phyloP scores from a whole-genome alignment of 2,329 filamentous ascomycete species.

The Nemania sp. region DNA sequence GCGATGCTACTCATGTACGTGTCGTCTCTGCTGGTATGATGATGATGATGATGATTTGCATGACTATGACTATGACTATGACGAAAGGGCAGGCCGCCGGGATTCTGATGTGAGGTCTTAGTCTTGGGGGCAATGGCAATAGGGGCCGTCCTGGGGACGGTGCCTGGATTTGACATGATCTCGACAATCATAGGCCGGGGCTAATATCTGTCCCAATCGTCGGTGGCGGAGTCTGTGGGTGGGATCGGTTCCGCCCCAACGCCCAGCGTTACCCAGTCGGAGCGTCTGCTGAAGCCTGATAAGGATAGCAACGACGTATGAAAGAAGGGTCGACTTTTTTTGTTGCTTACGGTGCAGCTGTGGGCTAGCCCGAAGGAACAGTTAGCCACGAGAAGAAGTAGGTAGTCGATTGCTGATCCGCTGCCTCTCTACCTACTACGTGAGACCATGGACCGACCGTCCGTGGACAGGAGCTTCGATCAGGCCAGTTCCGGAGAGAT shows the following conservation, averaged over 20 bases:
- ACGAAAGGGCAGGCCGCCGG: constrained; percentile 48
- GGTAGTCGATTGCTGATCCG: constrained; percentile 17
- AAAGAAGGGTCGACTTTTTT: constrained; percentile 9
- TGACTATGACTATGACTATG: constrained; percentile 44
- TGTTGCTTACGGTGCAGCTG: constrained; percentile 22
- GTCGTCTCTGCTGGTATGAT: constrained; percentile 51
- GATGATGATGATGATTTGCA: too few species aligned
- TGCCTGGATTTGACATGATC: constrained; percentile 58
- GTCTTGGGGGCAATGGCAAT: constrained; percentile 69
- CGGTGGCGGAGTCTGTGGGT: constrained; percentile 26
- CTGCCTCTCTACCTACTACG: constrained; percentile 15
- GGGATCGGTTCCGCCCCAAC: constrained; percentile 20
- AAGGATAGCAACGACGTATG: constrained; percentile 7
- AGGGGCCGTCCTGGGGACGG: constrained; percentile 64
- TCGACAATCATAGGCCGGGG: constrained; percentile 28
- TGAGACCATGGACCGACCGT: constrained; percentile 15
- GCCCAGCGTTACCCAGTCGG: not conserved
- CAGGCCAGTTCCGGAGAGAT: constrained; percentile 5
- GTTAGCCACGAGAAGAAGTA: constrained; percentile 2
- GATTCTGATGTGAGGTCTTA: constrained; percentile 55
- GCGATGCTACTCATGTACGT: constrained; percentile 56
- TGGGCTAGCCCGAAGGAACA: constrained; percentile 6
- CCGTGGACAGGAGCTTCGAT: constrained; percentile 2
- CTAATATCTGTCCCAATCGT: constrained; percentile 18
- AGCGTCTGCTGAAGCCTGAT: constrained; percentile 16